These are phyloP conservation scores for Globisporangium rhizosaccharum DNA, from an alignment of 352 stramenopile species.

Conservation along the genomic window DNA sequence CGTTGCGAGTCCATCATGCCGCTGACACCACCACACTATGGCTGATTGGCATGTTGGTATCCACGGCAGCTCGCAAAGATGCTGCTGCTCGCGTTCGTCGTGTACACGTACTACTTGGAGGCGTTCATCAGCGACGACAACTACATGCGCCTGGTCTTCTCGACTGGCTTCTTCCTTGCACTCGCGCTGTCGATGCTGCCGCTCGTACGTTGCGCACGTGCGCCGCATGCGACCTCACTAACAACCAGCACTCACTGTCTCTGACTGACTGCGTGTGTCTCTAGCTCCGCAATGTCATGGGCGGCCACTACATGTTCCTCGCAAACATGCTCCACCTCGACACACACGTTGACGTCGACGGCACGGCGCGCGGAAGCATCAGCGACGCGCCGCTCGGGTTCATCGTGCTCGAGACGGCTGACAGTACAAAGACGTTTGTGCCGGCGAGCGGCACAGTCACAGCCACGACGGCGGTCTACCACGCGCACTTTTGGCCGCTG, in stretches of 20 bases:
- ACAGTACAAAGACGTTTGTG: conserved; percentile 61
- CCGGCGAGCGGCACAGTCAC: conserved; percentile 52
- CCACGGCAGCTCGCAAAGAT: conserved; percentile 62
- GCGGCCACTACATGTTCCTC: conserved; percentile 74
- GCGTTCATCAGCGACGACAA: conserved; percentile 47
- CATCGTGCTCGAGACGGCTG: conserved; percentile 49
- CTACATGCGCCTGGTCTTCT: conserved; percentile 46
- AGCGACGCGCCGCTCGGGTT: conserved; percentile 59
- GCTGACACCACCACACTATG: too few relatives aligned
- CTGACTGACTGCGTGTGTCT: background rate
- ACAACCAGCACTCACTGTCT: background rate
- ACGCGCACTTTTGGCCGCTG: conserved; percentile 49
- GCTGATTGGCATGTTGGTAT: too few relatives aligned
- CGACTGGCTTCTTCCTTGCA: conserved; percentile 64
- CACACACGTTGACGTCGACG: conserved; percentile 41
- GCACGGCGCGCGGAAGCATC: conserved; percentile 36
- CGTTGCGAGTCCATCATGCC: background rate
- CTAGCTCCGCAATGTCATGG: conserved; percentile 66
- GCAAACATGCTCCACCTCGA: conserved; percentile 61
- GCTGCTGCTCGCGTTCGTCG: conserved; percentile 56
- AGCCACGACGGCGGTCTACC: conserved; percentile 44
- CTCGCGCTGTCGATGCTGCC: conserved; percentile 51
- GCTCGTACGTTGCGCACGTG: conserved; percentile 35
- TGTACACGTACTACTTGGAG: conserved; percentile 73
- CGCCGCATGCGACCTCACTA: too few relatives aligned